Evolutionary conservation across 2,329 filamentous ascomycete species (phyloP).

Genomic region (Cordyceps cateniannulata): DNA sequence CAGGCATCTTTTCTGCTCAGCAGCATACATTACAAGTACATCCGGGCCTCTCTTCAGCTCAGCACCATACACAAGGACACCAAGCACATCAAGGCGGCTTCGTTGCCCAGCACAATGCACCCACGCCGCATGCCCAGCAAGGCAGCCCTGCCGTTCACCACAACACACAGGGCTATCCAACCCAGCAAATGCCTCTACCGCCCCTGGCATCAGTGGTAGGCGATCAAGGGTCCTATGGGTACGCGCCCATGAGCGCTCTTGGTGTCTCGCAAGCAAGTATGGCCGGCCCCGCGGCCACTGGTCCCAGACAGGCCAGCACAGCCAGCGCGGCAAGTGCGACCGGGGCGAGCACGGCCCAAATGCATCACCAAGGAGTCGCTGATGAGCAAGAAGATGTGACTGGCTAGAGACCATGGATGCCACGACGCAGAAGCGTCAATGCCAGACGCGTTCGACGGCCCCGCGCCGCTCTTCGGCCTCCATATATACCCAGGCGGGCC

Average conservation of each 20-base stretch:
- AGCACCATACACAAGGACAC: slow-evolving; percentile 4
- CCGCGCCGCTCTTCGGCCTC: too few relatives aligned
- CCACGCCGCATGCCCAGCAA: too few relatives aligned
- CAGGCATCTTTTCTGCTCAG: slow-evolving; percentile 1
- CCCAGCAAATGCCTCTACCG: slow-evolving; percentile 16
- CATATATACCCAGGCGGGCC: too few relatives aligned
- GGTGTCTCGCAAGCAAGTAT: slow-evolving; percentile 24
- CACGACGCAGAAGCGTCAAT: too few relatives aligned
- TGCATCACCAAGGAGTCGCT: slow-evolving; percentile 23
- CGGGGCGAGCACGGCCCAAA: slow-evolving; percentile 31
- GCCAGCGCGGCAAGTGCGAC: slow-evolving; percentile 21
- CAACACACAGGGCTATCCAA: slow-evolving; percentile 14
- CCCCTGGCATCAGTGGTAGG: slow-evolving; percentile 23
- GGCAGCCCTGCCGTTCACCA: neutral
- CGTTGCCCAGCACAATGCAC: neutral
- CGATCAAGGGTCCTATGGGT: slow-evolving; percentile 19
- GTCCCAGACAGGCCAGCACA: slow-evolving; percentile 18
- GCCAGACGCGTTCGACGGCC: too few relatives aligned
- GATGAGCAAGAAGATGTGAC: slow-evolving; percentile 15
- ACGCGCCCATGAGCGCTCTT: slow-evolving; percentile 16
- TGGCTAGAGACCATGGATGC: neutral
- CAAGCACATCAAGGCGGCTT: slow-evolving; percentile 16
- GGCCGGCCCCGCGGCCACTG: slow-evolving; percentile 22
- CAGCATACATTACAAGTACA: slow-evolving; percentile 13
- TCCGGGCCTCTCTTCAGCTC: slow-evolving; percentile 3